phyloP scores from a whole-genome alignment of 2,329 filamentous ascomycete genomes.

The Penicillium sp. region DNA sequence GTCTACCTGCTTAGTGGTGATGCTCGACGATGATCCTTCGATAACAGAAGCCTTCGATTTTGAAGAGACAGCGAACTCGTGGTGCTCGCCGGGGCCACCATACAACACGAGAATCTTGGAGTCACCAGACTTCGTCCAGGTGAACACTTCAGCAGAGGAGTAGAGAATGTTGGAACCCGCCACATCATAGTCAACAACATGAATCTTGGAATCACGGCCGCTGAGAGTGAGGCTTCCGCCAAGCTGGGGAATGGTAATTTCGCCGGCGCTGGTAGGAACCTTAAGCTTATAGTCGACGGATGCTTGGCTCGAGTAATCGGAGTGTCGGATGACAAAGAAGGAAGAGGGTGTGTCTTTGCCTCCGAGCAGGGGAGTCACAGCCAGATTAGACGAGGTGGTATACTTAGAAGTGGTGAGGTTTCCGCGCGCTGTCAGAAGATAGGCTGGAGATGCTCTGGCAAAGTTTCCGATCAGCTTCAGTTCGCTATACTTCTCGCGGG shows the following conservation, averaged over 20 bases:
- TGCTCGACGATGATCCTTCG: constrained; percentile 33
- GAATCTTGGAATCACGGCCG: constrained; percentile 47
- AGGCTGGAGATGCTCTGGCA: constrained; percentile 68
- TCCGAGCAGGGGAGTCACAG: constrained; percentile 62
- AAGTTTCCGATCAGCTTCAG: constrained; percentile 76
- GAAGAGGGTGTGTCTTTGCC: constrained; percentile 48
- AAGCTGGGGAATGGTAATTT: constrained; percentile 43
- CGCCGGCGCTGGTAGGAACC: constrained; percentile 47
- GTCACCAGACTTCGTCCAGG: constrained; percentile 58
- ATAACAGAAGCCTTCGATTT: constrained; percentile 29
- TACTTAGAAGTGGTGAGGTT: constrained; percentile 43
- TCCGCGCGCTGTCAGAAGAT: constrained; percentile 60
- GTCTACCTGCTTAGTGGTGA: constrained; percentile 32
- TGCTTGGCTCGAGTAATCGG: constrained; percentile 59
- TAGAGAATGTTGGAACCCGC: constrained; percentile 43
- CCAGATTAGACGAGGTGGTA: constrained; percentile 54
- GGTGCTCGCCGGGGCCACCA: constrained; percentile 40
- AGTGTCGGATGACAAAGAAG: constrained; percentile 65
- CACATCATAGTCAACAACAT: constrained; percentile 44
- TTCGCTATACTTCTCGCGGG: constrained; percentile 75
- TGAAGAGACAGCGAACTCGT: constrained; percentile 42
- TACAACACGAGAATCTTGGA: constrained; percentile 51
- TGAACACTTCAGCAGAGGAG: constrained; percentile 47
- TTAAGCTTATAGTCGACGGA: constrained; percentile 63
- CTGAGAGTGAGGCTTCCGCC: constrained; percentile 40